Base-by-base conservation (phyloP, 2,329 filamentous ascomycete genomes). In the Colletotrichum camelliae region DNA sequence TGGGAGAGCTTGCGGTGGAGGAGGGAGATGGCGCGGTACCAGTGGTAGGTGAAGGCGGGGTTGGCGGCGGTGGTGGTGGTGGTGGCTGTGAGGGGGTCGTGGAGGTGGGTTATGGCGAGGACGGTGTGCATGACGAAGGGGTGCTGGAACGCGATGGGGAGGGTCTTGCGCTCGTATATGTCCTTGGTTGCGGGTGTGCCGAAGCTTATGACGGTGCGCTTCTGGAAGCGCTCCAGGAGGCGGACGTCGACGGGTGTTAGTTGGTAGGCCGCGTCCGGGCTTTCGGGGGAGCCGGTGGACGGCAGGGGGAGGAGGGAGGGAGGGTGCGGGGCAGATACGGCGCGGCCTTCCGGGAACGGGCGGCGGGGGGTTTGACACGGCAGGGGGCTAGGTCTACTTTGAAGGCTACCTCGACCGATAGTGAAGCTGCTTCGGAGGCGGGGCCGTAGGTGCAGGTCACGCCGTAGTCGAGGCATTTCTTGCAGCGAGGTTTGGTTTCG, bases 101-200 rank as follows among this genome's bases (percentile, higher is more conserved):
- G 90, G 77, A 90, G 86, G 5, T 89, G 80, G 4, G 90, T 88
- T 27, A 92, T 78, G 24, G 88, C 85, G 35, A 91, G 82, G 21
- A 91, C 84, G 62, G 88, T 83, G 79, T 92, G 90, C 82, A 91
- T 87, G 7, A 92, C 83, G 70, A 89, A 91, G 0, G 88, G 85
- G 65, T 90, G 83, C 88, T 89, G 37, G 16, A 82, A 83, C 1
- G 85, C 85, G n/a, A 89, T 80, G 9, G 80, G 79, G 1, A 85
- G 79, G 5, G 84, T 81, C 33, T 84, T 81, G 8, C 83, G 78
- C 24, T 84, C 79, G 71, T 86, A 87, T 16, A 86, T 77, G 21
- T 79, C 72, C 16, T 80, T 81, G 29, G 80, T 83, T 3, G 67
- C 74, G 52, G 75, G 70, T 0, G 80, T 84, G 1, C 85, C 87